These are phyloP conservation scores for Heterobasidion parviporum DNA, from an alignment of 1,284 basidiomycete genomes.

Conservation along the genomic window DNA sequence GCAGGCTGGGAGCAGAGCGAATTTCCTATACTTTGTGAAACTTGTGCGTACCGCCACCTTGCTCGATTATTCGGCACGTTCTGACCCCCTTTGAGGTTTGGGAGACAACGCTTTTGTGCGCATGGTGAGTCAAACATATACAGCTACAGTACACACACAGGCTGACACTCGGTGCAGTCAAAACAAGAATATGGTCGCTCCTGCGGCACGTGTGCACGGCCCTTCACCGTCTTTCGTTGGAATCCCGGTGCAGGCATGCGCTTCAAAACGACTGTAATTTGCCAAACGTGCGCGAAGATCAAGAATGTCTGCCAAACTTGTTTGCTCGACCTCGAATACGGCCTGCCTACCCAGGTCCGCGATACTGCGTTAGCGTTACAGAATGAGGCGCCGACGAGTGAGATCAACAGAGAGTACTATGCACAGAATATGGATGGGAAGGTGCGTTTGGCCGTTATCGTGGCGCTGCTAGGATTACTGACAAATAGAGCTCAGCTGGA, in stretches of 20 bases:
- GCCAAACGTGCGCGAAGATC: slow-evolving; percentile 97
- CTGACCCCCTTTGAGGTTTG: slow-evolving; percentile 46
- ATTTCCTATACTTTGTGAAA: slow-evolving; percentile 86
- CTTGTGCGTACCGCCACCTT: slow-evolving; percentile 49
- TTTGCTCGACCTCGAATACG: slow-evolving; percentile 92
- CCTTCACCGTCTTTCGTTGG: slow-evolving; percentile 98
- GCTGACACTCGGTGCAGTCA: slow-evolving; percentile 40
- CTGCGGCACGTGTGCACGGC: slow-evolving; percentile 92
- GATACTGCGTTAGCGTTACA: slow-evolving; percentile 90
- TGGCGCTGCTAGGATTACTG: background rate
- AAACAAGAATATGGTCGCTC: slow-evolving; percentile 95
- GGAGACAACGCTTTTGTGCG: slow-evolving; percentile 85
- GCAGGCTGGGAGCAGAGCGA: slow-evolving; percentile 89
- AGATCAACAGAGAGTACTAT: slow-evolving; percentile 97
- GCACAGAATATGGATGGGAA: slow-evolving; percentile 94
- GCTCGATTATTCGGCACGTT: background rate
- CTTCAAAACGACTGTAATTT: slow-evolving; percentile 97
- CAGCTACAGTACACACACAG: slow-evolving; percentile 3
- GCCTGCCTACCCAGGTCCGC: slow-evolving; percentile 92
- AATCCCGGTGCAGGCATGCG: slow-evolving; percentile 91
- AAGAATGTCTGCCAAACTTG: slow-evolving; percentile 99
- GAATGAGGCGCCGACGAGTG: slow-evolving; percentile 87
- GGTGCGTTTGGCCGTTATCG: slow-evolving; percentile 32
- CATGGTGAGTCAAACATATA: slow-evolving; percentile 55
- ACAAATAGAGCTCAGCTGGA: slow-evolving; percentile 37